These are phyloP conservation scores for Alisma plantagoaquatica DNA, from an alignment of 106 monocot genomes.

Conservation along the genomic window DNA sequence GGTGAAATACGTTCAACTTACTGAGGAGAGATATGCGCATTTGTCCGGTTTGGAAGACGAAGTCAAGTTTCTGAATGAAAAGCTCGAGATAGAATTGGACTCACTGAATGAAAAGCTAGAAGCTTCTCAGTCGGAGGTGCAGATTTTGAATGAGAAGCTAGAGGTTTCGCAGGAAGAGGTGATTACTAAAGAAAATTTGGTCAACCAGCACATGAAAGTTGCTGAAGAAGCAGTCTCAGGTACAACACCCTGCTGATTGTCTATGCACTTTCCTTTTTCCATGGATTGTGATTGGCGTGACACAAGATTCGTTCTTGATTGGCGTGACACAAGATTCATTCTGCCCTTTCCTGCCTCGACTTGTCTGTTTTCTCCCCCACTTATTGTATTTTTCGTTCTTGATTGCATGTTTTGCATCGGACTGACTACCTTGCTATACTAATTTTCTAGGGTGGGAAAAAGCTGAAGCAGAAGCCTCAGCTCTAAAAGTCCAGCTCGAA, in stretches of 20 bases:
- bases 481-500: conserved; percentile 24
- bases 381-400: no score
- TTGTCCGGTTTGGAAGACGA: conserved; percentile 20
- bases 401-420: no score
- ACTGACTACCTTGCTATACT: no score
- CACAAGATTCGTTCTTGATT: no score
- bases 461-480: conserved; percentile 24
- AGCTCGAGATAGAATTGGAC: conserved; percentile 15
- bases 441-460: conserved; percentile 25
- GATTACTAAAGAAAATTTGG: conserved; percentile 13
- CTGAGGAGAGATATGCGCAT: conserved; percentile 15
- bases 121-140: conserved; percentile 9
- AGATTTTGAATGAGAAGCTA: conserved; percentile 22
- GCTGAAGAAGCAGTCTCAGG: conserved; percentile 32
- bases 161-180: conserved; percentile 13
- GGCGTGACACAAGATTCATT: no score
- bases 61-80: conserved; percentile 14
- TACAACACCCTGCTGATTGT: background rate
- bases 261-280: background rate
- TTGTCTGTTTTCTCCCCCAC: no score
- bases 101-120: conserved; percentile 21
- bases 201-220: conserved; percentile 27
- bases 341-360: no score
- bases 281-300: background rate
- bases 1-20: conserved; percentile 10